Evolutionary conservation across 2,329 filamentous ascomycete genomes (phyloP), one percentile per base, ranked within the genome.

Genomic region (Monilinia fructigena): DNA sequence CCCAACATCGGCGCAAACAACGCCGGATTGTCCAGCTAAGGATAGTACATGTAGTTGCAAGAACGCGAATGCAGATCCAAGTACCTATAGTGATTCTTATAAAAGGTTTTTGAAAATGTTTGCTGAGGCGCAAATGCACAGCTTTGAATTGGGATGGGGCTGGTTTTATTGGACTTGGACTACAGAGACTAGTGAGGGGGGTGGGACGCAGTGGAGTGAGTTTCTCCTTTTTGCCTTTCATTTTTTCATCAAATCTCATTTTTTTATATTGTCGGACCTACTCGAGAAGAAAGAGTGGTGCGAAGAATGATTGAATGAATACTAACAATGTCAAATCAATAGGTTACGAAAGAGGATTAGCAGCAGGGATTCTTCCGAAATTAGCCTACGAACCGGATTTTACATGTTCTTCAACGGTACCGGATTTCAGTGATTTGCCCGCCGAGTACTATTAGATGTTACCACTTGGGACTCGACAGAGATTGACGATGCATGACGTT

Each of bases 141-240:
- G 89, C 67, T 99, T 98, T 75, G 94, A 98, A 78, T 88, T 89
- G 70, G 92, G 91, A 7, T 95, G 91, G 89, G 95, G 95, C 59
- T 99, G 95, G 95, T 97, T 96, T 80, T 99, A 99, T 80, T 99
- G 95, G 95, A 98, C 93, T 45, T 96, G 95, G 94, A 86, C 93
- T 79, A 97, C 94, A 40, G 94, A 98, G 81, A 83, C 79, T 70
- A 88, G 90, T 59, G 18, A 66, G 20, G 63, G 63, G 10, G 63
- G 63, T 47, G 63, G 63, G 7, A 82, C 88, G 68, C 92, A 97
- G 79, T 99, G 95, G 95, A 97, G 93, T 67, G 40, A 63, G 65
- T 66, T 66, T 4, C 31, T 20, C 23, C 4, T 31, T 66, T 53
- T 48, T 14, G 38, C 20, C 26, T 42, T 11, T 0, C 16, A 1